phyloP scores from a whole-genome alignment of 768 basidiomycete genomes.

The Trametes elegans region DNA sequence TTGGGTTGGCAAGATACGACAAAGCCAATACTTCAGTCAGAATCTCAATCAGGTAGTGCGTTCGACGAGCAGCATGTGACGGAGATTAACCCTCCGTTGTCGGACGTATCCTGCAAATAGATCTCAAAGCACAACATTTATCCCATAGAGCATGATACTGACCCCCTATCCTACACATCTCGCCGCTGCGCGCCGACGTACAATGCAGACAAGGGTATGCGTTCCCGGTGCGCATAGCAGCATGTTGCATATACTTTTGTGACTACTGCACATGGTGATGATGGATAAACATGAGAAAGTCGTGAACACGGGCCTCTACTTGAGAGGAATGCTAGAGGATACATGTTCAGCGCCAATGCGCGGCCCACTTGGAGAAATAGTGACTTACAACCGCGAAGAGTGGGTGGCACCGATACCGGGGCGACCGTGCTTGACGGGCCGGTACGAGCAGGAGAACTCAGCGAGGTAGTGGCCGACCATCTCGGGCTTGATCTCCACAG shows the following conservation, averaged over 20 bases:
- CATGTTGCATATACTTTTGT: slow-evolving; percentile 42
- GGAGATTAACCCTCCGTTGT: too few relatives aligned
- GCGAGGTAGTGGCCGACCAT: slow-evolving; percentile 99
- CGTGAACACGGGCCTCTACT: slow-evolving; percentile 53
- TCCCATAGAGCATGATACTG: too few relatives aligned
- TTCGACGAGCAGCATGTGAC: too few relatives aligned
- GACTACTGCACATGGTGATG: slow-evolving; percentile 27
- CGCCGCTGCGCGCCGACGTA: not conserved
- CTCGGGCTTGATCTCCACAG: slow-evolving; percentile 99
- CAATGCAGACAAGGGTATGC: slow-evolving; percentile 8
- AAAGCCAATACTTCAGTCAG: too few relatives aligned
- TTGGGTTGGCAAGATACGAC: too few relatives aligned
- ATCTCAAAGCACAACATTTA: too few relatives aligned
- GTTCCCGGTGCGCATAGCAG: slow-evolving; percentile 25
- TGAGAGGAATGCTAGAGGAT: slow-evolving; percentile 81
- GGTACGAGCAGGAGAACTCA: slow-evolving; percentile 96
- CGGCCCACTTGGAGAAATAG: not conserved
- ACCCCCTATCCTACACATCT: slow-evolving; percentile 7
- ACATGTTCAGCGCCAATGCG: slow-evolving; percentile 8
- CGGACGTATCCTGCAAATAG: too few relatives aligned
- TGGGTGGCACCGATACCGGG: slow-evolving; percentile 97
- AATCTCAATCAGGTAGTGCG: too few relatives aligned
- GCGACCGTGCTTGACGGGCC: slow-evolving; percentile 99
- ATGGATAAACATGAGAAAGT: slow-evolving; percentile 29
- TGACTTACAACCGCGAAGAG: slow-evolving; percentile 50